Base-by-base conservation (phyloP, 2,329 filamentous ascomycete genomes). In the Sporothrix globosa region DNA sequence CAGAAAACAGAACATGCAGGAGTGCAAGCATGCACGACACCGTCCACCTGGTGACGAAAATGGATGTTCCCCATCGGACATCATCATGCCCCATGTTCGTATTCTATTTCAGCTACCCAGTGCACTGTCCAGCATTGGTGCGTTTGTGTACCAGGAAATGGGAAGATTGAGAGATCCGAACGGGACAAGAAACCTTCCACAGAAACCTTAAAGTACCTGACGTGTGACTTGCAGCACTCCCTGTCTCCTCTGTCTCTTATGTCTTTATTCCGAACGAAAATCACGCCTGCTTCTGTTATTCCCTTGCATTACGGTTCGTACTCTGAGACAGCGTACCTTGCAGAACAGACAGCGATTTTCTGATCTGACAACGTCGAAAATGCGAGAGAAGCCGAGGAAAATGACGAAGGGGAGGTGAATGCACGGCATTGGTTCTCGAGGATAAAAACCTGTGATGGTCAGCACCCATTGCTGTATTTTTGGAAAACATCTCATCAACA, bases 51-150 rank as follows among this genome's bases (percentile, higher is more conserved):
- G 46, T 34, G 63, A 68, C 39, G 66, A 68, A 24, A 68, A 68
- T 68, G 67, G 67, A 68, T 34, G 67, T 68, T 68, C 67, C 67
- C 67, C 67, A 68, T 60, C 67, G 67, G 67, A 68, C 67, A 46
- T 68, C 17, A 11, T n/a, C 67, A 7, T 67, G 19, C 2, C 46
- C 46, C 30, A 41, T 14, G 13, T n/a, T 46, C 39, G 27, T 27
- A 17, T 44, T 60, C 34, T 27, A 10, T 53, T 27, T 53, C 50
- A 54, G 24, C 52, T 24, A 7, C 1, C 24, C n/a, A 54, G 52
- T 65, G 19, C 44, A 14, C 61, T 17, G 17, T 65, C 44, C 61
- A 6, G 14, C 34, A 7, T 34, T 34, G 7, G 34, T 34, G 34
- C 34, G 34, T 34, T 34, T 34, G 34, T 34, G 6, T 34, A 34